Conservation (phyloP, 2,329 filamentous ascomycete genomes). For the Ophiostoma himal-ulmi region DNA sequence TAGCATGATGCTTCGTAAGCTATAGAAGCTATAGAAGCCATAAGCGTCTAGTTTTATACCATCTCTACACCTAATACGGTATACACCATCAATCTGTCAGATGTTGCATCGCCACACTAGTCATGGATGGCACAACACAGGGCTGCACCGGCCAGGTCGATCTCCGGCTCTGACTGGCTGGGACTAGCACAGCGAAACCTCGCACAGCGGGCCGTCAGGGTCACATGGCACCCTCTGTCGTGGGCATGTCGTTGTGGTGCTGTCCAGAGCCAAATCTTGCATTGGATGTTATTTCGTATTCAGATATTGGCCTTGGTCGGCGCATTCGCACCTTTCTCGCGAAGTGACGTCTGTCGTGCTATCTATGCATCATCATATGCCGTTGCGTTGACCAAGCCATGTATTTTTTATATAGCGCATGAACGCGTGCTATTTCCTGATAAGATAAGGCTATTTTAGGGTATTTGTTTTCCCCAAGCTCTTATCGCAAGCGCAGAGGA, state of each 20-base stretch:
- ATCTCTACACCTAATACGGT: background rate
- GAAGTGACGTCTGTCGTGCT: background rate
- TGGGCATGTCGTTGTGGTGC: background rate
- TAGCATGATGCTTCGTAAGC: background rate
- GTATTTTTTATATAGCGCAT: background rate
- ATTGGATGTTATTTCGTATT: background rate
- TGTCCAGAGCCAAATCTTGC: background rate
- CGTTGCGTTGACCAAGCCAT: background rate
- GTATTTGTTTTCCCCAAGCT: background rate
- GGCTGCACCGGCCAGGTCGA: background rate
- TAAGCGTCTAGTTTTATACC: background rate
- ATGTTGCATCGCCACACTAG: background rate
- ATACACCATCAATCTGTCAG: background rate
- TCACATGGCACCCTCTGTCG: conserved; percentile 4
- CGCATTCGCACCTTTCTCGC: background rate
- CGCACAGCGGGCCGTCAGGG: background rate
- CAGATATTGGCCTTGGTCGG: background rate
- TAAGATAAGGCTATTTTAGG: background rate
- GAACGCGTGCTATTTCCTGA: background rate
- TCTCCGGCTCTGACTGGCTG: background rate
- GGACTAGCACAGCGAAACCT: background rate
- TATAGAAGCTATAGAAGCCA: background rate
- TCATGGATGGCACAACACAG: background rate
- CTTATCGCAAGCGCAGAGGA: background rate
- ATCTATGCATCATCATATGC: background rate